Base-by-base conservation (phyloP, 176 grass and related monocot species). In the Rhynchospora tenuis region DNA sequence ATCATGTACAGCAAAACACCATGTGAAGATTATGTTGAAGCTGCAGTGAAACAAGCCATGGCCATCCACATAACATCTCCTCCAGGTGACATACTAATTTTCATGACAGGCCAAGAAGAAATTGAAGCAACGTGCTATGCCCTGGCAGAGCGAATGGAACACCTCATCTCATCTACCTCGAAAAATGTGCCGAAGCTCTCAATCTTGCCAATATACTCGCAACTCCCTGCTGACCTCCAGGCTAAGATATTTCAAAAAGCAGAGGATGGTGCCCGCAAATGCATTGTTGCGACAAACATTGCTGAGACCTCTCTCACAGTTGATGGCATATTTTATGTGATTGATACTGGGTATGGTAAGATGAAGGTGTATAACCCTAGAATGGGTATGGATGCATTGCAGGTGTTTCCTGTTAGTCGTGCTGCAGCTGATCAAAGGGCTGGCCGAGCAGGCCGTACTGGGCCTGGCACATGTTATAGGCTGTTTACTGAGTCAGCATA, bases 41-140 rank as follows among this genome's bases (percentile, higher is more conserved):
- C 89, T 13, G 95, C 95, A 59, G 95, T 98, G 63, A 98, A 98
- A 85, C 95, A 98, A 85, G 84, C 73, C 24, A 98, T 98, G 95
- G 90, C 95, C 45, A 98, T 98, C 46, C 95, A 98, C 84, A 93
- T 98, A 68, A 94, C 92, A 1, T 91, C 90, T 84, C 88, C 90
- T 74, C 90, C 92, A 73, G 95, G 95, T 10, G 95, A 98, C 78
- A 91, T 98, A 63, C 87, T 98, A 6, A 98, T 98, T 10, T 98
- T 98, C 27, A 98, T 98, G 95, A 98, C 95, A 38, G 95, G 95
- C 13, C 95, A 98, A 66, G 95, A 98, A 90, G 95, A 98, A 87
- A 98, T 98, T 12, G 95, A 98, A 84, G 79, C 95, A 73, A 94
- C 95, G 27, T 98, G 92, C 87, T 94, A 94, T 94, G 95, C 92